Evolutionary conservation across 164 flowering plant species (phyloP).

Genomic region (Sedum album): DNA sequence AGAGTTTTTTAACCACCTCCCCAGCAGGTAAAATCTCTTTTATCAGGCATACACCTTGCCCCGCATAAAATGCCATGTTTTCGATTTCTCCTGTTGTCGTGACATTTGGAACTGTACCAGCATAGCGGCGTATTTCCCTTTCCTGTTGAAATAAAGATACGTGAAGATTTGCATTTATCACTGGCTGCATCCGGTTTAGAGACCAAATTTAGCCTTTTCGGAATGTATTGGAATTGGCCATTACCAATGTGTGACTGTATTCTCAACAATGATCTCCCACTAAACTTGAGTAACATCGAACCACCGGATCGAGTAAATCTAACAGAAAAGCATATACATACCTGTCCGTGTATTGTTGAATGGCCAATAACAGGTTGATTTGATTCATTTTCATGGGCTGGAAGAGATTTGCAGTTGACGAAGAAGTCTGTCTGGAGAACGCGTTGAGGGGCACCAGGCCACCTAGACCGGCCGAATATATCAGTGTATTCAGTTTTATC

Average conservation of each 20-base stretch:
- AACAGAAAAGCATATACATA: conserved; percentile 17
- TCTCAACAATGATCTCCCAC: neutral
- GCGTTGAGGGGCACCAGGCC: conserved; percentile 90
- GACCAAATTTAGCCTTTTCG: neutral
- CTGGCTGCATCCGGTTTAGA: neutral
- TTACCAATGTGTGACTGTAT: no score
- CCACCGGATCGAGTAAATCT: neutral
- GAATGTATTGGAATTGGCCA: neutral
- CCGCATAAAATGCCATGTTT: no score
- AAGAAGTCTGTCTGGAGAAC: conserved; percentile 61
- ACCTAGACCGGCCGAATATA: conserved; percentile 77
- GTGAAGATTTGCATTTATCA: neutral
- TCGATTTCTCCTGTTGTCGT: no score
- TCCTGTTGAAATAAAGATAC: conserved; percentile 29
- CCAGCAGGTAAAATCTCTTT: conserved; percentile 70
- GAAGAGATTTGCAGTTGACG: conserved; percentile 44
- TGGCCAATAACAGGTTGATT: conserved; percentile 71
- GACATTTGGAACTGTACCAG: no score
- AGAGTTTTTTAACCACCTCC: conserved; percentile 57
- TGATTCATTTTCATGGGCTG: conserved; percentile 50
- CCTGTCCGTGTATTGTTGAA: conserved; percentile 61
- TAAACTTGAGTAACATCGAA: neutral
- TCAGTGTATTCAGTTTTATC: conserved; percentile 59
- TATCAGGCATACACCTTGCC: no score
- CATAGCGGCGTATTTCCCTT: no score